Evolutionary conservation across 495 filamentous ascomycete species (phyloP), one percentile per base, ranked within the genome.

Genomic region (Tetracladium marchalianum): DNA sequence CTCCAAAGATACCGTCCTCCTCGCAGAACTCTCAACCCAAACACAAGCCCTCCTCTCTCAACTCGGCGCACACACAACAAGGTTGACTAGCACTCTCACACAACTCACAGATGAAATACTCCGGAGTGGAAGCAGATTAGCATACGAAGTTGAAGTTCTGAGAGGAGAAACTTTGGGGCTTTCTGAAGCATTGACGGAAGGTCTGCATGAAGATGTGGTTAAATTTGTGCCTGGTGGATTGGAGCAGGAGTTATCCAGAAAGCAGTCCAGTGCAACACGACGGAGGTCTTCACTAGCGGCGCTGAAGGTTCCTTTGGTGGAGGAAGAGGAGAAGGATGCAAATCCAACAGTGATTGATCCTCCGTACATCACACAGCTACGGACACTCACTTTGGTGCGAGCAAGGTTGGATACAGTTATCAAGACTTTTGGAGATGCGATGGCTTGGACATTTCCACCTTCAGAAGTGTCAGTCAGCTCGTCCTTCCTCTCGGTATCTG

Each of bases 51-150:
- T 89, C 27, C 77, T 96, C 44, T 85, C 90, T 2, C 81, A 90
- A 49, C 78, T 96, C 52, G 88, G 83, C 53, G 84, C 90, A 10
- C 88, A 95, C 60, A 92, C 86, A 11, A 80, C 85, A 12, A 75
- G 87, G 16, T 71, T 95, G 11, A 87, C 90, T n/a, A 81, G 70
- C 35, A 84, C 76, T 31, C 74, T 98, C 18, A 95, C 87, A 27
- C 81, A 84, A 46, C 70, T 97, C 46, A 96, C 90, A 11, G 90
- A 97, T 58, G 92, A 97, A 53, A 96, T 98, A 49, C 70, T 98
- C 15, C 78, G 92, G 39, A 82, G 85, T 52, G 84, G 87, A 17
- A 80, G 84, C 49, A 76, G 93, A 9, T 70, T 98, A 16, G 86
- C 89, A 19, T 98, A 98, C 63, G 87, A 96, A 56, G 90, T 98